A percentile compares a stretch with the other conserved stretches of the same genome.
Evolutionary conservation across 306 rosid species (phyloP).

Genomic region (Vachellia collinsii): DNA sequence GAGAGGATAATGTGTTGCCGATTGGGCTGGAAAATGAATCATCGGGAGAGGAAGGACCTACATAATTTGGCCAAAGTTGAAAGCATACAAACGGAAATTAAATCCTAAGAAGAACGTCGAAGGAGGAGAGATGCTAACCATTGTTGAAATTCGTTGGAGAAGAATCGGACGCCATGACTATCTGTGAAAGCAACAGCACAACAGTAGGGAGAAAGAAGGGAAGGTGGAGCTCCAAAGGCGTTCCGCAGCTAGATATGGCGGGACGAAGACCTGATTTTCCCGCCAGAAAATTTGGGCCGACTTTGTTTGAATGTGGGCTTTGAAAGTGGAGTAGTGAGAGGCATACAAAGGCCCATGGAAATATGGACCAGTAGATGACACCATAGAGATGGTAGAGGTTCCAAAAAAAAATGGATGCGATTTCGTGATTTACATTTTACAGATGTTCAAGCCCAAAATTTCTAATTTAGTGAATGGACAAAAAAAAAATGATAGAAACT

Average conservation of each 20-base stretch:
- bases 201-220: background rate
- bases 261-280: constrained; percentile 44
- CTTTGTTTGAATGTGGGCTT: constrained; percentile 32
- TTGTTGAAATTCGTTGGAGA: constrained; percentile 60
- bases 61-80: background rate
- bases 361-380: background rate
- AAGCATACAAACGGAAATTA: background rate
- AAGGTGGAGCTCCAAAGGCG: background rate
- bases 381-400: background rate
- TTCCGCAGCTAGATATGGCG: constrained; percentile 46
- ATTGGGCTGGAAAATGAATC: constrained; percentile 88
- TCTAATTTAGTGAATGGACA: background rate
- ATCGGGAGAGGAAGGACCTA: constrained; percentile 87
- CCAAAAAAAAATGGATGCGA: too few relatives aligned
- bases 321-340: background rate
- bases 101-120: background rate
- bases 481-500: background rate
- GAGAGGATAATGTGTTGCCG: constrained; percentile 75
- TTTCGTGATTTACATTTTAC: background rate
- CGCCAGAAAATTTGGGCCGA: constrained; percentile 51
- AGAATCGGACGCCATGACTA: constrained; percentile 83
- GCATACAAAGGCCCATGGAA: background rate
- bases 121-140: constrained; percentile 46
- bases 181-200: constrained; percentile 24
- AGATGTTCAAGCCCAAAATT: background rate